A percentile compares a stretch with the other conserved stretches of the same genome.
phyloP scores from a whole-genome alignment of 208 protist genomes.

The Leishmania major region DNA sequence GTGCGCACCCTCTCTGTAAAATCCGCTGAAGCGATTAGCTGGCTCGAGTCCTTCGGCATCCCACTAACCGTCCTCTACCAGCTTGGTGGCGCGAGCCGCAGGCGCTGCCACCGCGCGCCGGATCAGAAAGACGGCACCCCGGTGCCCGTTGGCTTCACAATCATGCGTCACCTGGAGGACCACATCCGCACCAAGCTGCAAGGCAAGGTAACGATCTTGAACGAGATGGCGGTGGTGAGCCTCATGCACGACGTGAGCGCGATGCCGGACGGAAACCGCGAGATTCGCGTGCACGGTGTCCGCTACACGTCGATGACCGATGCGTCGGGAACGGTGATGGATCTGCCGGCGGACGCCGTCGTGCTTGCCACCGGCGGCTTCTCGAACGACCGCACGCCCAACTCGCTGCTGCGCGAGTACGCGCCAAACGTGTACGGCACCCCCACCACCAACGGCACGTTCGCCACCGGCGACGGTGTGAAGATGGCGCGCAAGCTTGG shows the following conservation, averaged over 20 bases:
- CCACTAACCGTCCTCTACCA: conserved; percentile 86
- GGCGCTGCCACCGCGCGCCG: conserved; percentile 87
- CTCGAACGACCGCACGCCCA: conserved; percentile 51
- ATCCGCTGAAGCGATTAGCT: conserved; percentile 76
- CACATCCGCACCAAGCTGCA: conserved; percentile 68
- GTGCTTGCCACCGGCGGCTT: conserved; percentile 92
- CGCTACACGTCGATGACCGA: conserved; percentile 37
- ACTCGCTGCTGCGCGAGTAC: conserved; percentile 83
- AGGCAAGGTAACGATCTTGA: conserved; percentile 54
- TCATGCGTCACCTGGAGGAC: conserved; percentile 83
- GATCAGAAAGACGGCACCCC: conserved; percentile 76
- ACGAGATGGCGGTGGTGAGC: conserved; percentile 36
- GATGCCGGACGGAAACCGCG: conserved; percentile 42
- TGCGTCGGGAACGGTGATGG: conserved; percentile 28
- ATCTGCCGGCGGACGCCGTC: conserved; percentile 64
- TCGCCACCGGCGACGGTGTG: conserved; percentile 83
- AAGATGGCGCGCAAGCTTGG: conserved; percentile 75
- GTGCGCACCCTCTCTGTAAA: conserved; percentile 85
- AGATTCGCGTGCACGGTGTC: conserved; percentile 60
- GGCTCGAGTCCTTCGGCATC: conserved; percentile 81
- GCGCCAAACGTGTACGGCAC: conserved; percentile 68
- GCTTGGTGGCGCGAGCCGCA: conserved; percentile 88
- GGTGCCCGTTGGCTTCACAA: conserved; percentile 89
- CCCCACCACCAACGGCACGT: conserved; percentile 93
- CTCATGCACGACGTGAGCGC: conserved; percentile 39